Evolutionary conservation across 2,329 filamentous ascomycete genomes (phyloP), one percentile per base, ranked within the genome.

Genomic region (Diaporthe sp.): DNA sequence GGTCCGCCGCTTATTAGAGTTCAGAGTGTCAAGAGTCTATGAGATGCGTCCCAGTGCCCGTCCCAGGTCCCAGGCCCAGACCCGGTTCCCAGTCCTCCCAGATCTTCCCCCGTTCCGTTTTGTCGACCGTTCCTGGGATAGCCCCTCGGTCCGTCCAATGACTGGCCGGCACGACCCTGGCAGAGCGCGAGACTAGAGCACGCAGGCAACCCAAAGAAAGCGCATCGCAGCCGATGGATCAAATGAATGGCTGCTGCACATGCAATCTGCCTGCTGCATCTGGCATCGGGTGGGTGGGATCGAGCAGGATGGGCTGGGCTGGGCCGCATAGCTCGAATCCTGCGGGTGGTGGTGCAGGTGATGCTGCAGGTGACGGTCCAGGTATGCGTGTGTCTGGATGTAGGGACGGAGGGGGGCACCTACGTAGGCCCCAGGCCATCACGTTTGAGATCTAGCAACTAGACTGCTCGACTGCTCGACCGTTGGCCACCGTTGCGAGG

Each of bases 1-100:
- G 61, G 61, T n/a, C 61, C n/a, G 44, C 62, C 62, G 46, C 2
- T 25, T 37, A 53, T 69, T 69, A 69, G 65, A 55, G 65, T 69
- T 69, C 34, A 19, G 25, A 25, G n/a, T 25, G 46, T 39, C 46
- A 68, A 68, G 62, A 68, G 62, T 68, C 65, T 53, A 51, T 37
- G 62, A 68, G 44, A 39, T 65, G 59, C 34, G 44, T 19, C 55
- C 55, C 31, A 17, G 19, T 68, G n/a, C 44, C 46, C 22, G 46
- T 68, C 19, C 61, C 44, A 12, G 3, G 3, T 44, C 58, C 37
- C 22, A 28, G 31, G 57, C 34, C 57, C 19, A 59, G 34, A 22
- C 57, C 57, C 31, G 7, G 57, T 42, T 65, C 42, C 42, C 39
- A 46, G 39, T 46, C 59, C 39, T 65, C 59, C 61, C 65, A 55